Conservation (phyloP, 2,329 filamentous ascomycete genomes). For the Beauveria australis region DNA sequence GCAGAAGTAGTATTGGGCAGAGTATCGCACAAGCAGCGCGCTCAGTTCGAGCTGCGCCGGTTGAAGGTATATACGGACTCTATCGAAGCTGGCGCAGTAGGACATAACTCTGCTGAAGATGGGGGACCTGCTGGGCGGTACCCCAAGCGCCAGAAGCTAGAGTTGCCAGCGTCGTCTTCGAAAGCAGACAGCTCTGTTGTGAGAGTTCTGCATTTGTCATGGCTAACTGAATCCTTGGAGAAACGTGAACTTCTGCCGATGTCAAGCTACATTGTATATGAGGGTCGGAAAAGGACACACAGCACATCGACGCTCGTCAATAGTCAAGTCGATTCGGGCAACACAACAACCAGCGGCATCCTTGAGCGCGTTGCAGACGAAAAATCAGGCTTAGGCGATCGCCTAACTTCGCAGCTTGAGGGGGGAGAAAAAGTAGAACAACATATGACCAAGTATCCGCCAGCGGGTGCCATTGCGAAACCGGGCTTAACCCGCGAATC, state of each 20-base stretch:
- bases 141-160: slow-evolving; percentile 17
- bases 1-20: slow-evolving; percentile 69
- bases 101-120: neutral
- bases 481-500: slow-evolving; percentile 53
- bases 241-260: slow-evolving; percentile 37
- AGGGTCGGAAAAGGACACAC: slow-evolving; percentile 30
- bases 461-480: neutral
- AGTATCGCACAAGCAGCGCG: slow-evolving; percentile 60
- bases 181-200: slow-evolving; percentile 18
- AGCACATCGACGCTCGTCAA: neutral
- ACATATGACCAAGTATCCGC: neutral
- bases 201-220: slow-evolving; percentile 49
- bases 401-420: neutral
- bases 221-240: slow-evolving; percentile 47
- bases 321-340: neutral
- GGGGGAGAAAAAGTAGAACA: neutral
- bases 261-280: slow-evolving; percentile 45
- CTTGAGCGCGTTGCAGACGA: slow-evolving; percentile 18
- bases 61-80: slow-evolving; percentile 52
- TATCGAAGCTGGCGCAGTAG: neutral
- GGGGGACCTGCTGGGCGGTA: slow-evolving; percentile 3
- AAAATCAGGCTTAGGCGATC: neutral
- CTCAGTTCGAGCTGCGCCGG: slow-evolving; percentile 67
- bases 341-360: slow-evolving; percentile 8
- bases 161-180: neutral